A percentile compares a stretch with the other conserved stretches of the same genome.
Evolutionary conservation across 2,329 filamentous ascomycete species (phyloP).

Genomic region (Cladophialophora immunda): DNA sequence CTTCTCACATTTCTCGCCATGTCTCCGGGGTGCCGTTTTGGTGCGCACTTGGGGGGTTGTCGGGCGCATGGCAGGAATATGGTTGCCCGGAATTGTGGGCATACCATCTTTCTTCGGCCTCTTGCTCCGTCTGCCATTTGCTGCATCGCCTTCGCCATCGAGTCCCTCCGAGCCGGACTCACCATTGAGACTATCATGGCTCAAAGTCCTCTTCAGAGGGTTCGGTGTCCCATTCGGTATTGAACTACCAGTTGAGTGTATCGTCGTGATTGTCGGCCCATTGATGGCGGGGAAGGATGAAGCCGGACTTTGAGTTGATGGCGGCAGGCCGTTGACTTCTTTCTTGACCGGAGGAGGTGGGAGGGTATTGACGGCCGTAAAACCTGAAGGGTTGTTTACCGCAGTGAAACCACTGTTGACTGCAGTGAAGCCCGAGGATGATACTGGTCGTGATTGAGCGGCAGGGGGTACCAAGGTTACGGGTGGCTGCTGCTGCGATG

Average conservation of each 20-base stretch:
- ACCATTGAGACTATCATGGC: slow-evolving; percentile 59
- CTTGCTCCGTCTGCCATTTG: slow-evolving; percentile 83
- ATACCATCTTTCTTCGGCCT: slow-evolving; percentile 79
- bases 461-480: slow-evolving; percentile 45
- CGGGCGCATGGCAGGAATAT: slow-evolving; percentile 91
- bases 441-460: slow-evolving; percentile 50
- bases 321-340: slow-evolving; percentile 63
- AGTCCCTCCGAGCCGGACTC: slow-evolving; percentile 51
- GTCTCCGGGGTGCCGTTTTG: slow-evolving; percentile 65
- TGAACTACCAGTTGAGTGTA: slow-evolving; percentile 25
- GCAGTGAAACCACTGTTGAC: slow-evolving; percentile 74
- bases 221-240: slow-evolving; percentile 47
- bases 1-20: slow-evolving; percentile 79
- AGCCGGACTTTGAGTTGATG: slow-evolving; percentile 64
- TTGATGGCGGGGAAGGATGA: slow-evolving; percentile 66
- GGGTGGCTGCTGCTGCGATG: slow-evolving; percentile 45
- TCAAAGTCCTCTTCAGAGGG: slow-evolving; percentile 79
- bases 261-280: slow-evolving; percentile 45
- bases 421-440: slow-evolving; percentile 70
- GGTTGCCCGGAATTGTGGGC: slow-evolving; percentile 91
- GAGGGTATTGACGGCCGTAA: slow-evolving; percentile 52
- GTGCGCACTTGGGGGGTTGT: slow-evolving; percentile 68
- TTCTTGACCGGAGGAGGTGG: slow-evolving; percentile 53
- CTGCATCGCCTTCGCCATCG: slow-evolving; percentile 66
- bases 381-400: slow-evolving; percentile 62